Evolutionary conservation across 139 green algal genomes (phyloP), one percentile per base, ranked within the genome.

Genomic region (Tetradesmus obliquus): DNA sequence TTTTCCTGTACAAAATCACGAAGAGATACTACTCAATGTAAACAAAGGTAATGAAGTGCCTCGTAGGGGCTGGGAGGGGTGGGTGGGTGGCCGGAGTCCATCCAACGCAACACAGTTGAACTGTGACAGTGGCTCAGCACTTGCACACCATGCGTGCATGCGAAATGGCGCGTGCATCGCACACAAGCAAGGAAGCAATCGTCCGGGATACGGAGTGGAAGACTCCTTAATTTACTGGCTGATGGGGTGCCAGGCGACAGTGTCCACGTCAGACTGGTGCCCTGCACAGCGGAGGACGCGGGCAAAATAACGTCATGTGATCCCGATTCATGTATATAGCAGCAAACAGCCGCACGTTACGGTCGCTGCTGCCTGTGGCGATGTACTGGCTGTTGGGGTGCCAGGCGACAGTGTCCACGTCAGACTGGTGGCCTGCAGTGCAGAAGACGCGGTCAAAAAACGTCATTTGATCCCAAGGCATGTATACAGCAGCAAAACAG

Each of bases 331-430:
- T 66, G 57, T 66, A 7, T 13, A 66, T 7, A 66, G 57, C 57
- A 66, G 8, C 57, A 66, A 7, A 99, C 57, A 99, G 93, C 62
- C 98, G 91, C 90, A 99, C 95, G 62, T 94, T 98, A 51, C 95
- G 93, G 94, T 99, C 98, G 74, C 88, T 91, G 15, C 96, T 98
- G 20, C 97, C 98, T 0, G 96, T 99, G 57, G 97, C 97, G 8
- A 99, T 60, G 91, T 98, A 98, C 92, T 98, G 97, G 93, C 93
- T 96, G 94, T 99, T 99, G 79, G 96, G 96, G 94, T 99, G 98
- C 98, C 98, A 99, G 8, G 87, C 62, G 72, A 99, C 95, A 12
- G 95, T 91, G 81, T 98, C 96, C 84, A 99, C 98, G 90, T 99
- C 98, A 1, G 95, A 91, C 55, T 97, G 91, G 89, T 99, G 97